These are phyloP conservation scores for Begonia loranthoides DNA, from an alignment of 306 rosid species.

Conservation along the genomic window DNA sequence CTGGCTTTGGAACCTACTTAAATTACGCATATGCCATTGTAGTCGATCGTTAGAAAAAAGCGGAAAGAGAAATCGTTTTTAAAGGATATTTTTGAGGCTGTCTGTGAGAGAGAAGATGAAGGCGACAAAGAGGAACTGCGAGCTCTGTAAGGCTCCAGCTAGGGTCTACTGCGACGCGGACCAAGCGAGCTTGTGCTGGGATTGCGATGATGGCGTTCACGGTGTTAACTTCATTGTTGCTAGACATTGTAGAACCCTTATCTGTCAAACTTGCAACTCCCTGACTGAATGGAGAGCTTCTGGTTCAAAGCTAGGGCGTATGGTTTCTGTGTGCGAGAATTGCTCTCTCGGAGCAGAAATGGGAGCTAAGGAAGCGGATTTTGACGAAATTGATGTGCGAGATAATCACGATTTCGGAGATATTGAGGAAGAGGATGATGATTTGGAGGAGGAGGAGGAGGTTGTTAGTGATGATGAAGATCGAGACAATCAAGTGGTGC, in stretches of 20 bases:
- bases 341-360: slow-evolving; percentile 14
- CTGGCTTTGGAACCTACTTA: not conserved
- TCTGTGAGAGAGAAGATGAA: slow-evolving; percentile 1
- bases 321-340: slow-evolving; percentile 38
- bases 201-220: slow-evolving; percentile 65
- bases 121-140: slow-evolving; percentile 41
- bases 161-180: slow-evolving; percentile 57
- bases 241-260: slow-evolving; percentile 52
- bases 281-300: slow-evolving; percentile 53
- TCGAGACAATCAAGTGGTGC: slow-evolving; percentile 78
- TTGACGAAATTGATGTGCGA: not conserved
- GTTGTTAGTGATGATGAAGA: slow-evolving; percentile 9
- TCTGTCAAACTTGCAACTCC: slow-evolving; percentile 65
- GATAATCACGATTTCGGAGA: not conserved
- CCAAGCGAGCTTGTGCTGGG: slow-evolving; percentile 66
- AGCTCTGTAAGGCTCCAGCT: slow-evolving; percentile 44
- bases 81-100: no score
- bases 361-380: not conserved
- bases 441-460: not conserved
- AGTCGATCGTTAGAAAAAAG: no score
- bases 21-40: not conserved
- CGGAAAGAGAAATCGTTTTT: no score
- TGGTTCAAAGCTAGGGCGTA: slow-evolving; percentile 55
- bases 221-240: slow-evolving; percentile 56
- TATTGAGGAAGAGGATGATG: not conserved